Base-by-base conservation (phyloP, 1,284 basidiomycete species). In the Bjerkandera adusta region DNA sequence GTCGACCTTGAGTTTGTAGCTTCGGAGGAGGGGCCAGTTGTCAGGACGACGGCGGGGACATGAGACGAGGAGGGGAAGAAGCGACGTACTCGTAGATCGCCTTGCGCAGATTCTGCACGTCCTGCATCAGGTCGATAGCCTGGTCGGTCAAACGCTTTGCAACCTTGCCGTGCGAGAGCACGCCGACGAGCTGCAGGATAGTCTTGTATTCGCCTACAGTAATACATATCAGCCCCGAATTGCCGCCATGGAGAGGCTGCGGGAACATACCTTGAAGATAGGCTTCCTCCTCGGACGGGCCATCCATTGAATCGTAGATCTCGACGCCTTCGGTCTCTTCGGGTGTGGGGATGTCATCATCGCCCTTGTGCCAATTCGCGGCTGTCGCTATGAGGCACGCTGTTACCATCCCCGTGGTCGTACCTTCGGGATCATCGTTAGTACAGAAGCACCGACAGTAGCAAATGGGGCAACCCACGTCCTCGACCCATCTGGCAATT, bases 181-280 rank as follows among this genome's bases (percentile, higher is more conserved):
- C 89, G 12, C 90, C 88, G 38, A 97, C 89, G 37, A 99, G 85
- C 58, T 97, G 93, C 35, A 99, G 69, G 50, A 99, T 97, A 2
- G 86, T 91, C 69, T 97, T 97, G 74, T 97, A 99, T 63, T 99
- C 96, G 40, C 96, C 96, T 87, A 53, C n/a, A 7, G 45, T n/a
- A 45, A 18, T 4, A 5, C 4, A 12, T 21, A 36, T 7, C 10
- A n/a, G 20, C 22, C 24, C n/a, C 40, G 39, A 51, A 45, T 24
- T 11, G 3, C 20, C 20, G 13, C n/a, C 45, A 45, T 5, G 16
- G 32, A 36, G 26, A 26, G 20, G 11, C 16, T 7, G 20, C 32
- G 42, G 16, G 11, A 22, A 51, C 70, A 52, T 58, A 87, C 92
- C 92, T 69, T 92, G 85, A 41, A 92, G 70, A 66, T 93, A 94